Evolutionary conservation across 352 stramenopile genomes (phyloP).

Genomic region (Globisporangium splendens): DNA sequence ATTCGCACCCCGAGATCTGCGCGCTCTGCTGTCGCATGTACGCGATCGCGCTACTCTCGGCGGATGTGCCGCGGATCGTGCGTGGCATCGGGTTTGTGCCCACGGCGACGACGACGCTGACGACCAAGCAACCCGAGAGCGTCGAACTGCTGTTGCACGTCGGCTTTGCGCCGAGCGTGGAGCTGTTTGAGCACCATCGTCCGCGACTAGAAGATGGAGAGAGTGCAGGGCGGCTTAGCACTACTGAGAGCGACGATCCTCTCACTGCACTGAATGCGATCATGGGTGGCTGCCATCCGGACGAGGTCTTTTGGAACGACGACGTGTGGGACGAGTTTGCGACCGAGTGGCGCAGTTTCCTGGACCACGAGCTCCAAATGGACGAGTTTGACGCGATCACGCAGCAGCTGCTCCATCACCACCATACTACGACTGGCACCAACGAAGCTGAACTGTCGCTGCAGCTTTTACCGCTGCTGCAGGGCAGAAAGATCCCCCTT

Average conservation of each 20-base stretch:
- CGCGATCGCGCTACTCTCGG: conserved; percentile 55
- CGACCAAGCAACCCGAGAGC: conserved; percentile 33
- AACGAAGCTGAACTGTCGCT: too few species aligned
- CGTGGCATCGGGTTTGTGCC: conserved; percentile 58
- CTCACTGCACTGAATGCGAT: conserved; percentile 2
- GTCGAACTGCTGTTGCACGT: conserved; percentile 68
- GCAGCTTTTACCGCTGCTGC: conserved; percentile 7
- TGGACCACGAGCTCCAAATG: conserved; percentile 51
- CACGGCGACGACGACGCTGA: conserved; percentile 38
- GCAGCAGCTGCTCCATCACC: neutral
- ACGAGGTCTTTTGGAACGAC: conserved; percentile 50
- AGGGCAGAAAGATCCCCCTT: conserved; percentile 28
- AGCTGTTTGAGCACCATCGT: conserved; percentile 9
- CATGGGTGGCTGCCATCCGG: conserved; percentile 20
- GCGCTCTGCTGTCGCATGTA: conserved; percentile 77
- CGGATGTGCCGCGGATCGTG: conserved; percentile 48
- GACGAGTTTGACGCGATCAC: conserved; percentile 52
- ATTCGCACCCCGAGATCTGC: conserved; percentile 76
- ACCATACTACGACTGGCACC: too few species aligned
- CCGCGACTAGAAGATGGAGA: too few species aligned
- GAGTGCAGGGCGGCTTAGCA: neutral
- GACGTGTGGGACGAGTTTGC: conserved; percentile 56
- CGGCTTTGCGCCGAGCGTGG: conserved; percentile 60
- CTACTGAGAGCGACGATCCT: conserved; percentile 1
- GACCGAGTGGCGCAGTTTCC: conserved; percentile 46